A percentile compares a stretch with the other conserved stretches of the same genome.
These are phyloP conservation scores for Dendrobium catenatum DNA, from an alignment of 106 monocot species.

Conservation along the genomic window DNA sequence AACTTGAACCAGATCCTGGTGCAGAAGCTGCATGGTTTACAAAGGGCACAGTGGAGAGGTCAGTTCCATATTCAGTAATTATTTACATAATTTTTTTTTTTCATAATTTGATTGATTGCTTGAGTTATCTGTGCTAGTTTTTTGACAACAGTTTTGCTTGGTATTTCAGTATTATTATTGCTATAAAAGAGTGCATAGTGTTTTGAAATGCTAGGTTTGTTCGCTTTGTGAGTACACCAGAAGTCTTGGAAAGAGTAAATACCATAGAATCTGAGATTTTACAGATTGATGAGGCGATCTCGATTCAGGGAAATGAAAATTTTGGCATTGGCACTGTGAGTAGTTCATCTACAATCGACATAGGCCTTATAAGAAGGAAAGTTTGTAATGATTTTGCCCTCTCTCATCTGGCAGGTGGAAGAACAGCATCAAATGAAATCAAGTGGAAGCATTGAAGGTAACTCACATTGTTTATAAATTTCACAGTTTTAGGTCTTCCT, in stretches of 20 bases:
- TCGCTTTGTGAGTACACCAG: conserved; percentile 72
- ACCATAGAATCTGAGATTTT: conserved; percentile 60
- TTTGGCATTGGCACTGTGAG: conserved; percentile 29
- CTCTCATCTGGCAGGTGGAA: conserved; percentile 29
- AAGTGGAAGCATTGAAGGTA: conserved; percentile 21
- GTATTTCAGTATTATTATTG: not conserved
- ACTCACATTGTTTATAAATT: not conserved
- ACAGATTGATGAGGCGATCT: conserved; percentile 54
- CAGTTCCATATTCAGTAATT: not conserved
- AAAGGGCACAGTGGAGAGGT: conserved; percentile 66
- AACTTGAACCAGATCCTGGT: conserved; percentile 39
- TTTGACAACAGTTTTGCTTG: not conserved
- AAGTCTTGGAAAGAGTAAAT: conserved; percentile 53
- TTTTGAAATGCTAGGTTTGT: conserved; percentile 41
- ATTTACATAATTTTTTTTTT: not conserved
- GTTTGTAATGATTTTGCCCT: not conserved
- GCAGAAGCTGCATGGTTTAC: conserved; percentile 57
- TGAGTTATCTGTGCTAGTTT: not conserved
- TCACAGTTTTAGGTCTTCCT: not conserved
- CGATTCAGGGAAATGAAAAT: conserved; percentile 41
- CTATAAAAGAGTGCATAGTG: not conserved
- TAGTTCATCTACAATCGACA: not conserved
- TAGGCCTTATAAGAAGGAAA: not conserved
- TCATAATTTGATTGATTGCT: not conserved
- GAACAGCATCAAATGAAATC: conserved; percentile 34